Percentiles rank a stretch among this genome's conserved stretches.
Conservation (phyloP, 2,329 filamentous ascomycete genomes). For the Ophiostoma himal-ulmi region DNA sequence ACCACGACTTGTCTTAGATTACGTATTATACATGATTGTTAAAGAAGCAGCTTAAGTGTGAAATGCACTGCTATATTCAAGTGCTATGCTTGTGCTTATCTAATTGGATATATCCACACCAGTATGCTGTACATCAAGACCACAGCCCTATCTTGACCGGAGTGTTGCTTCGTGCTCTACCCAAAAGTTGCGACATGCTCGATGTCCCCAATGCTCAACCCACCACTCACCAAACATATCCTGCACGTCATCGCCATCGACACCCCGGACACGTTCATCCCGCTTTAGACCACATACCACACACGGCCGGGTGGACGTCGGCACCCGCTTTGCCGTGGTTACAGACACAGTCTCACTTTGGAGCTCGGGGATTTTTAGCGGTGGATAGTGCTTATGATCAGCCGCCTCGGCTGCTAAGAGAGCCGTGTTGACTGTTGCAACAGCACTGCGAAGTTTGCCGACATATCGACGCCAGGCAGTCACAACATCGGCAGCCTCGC, state of each 20-base stretch:
- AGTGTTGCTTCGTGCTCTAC: constrained; percentile 64
- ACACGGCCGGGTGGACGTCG: constrained; percentile 69
- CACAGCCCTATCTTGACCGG: constrained; percentile 34
- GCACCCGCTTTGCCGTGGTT: constrained; percentile 63
- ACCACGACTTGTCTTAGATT: neutral
- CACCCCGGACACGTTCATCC: constrained; percentile 71
- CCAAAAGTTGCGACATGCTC: constrained; percentile 81
- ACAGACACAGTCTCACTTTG: constrained; percentile 59
- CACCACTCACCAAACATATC: constrained; percentile 98
- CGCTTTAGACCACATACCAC: constrained; percentile 81
- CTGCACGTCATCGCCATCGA: constrained; percentile 65
- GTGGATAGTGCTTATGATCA: constrained; percentile 26
- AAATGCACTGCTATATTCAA: neutral
- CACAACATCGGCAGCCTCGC: constrained; percentile 74
- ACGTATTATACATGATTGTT: neutral
- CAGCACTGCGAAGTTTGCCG: constrained; percentile 65
- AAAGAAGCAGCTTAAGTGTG: neutral
- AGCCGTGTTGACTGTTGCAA: constrained; percentile 58
- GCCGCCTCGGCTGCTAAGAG: constrained; percentile 27
- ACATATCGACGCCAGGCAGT: constrained; percentile 69
- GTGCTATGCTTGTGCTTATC: neutral
- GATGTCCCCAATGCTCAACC: constrained; percentile 81
- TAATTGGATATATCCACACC: neutral
- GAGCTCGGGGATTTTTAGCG: constrained; percentile 62
- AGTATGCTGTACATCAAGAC: neutral